Percentiles rank a stretch among this genome's conserved stretches.
These are phyloP conservation scores for Fusarium sp. DNA, from an alignment of 2,329 filamentous ascomycete species.

Conservation along the genomic window DNA sequence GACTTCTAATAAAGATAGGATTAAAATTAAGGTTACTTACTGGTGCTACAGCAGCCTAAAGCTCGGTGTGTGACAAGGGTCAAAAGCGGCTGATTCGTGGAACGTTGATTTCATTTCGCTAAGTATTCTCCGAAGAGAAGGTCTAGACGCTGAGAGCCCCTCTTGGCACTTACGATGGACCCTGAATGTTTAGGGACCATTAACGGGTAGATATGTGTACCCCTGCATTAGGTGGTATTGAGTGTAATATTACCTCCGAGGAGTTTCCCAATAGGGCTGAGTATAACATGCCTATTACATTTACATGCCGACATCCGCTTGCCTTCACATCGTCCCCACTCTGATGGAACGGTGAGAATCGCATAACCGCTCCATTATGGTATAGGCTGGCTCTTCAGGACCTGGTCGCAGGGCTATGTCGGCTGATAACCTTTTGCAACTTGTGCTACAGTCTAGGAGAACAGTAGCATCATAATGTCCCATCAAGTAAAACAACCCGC, in stretches of 20 bases:
- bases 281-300: not conserved
- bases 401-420: not conserved
- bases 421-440: not conserved
- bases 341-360: not conserved
- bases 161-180: no score
- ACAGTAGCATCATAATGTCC: not conserved
- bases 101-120: no score
- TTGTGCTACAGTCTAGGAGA: not conserved
- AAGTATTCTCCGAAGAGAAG: no score
- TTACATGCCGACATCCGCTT: not conserved
- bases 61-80: no score
- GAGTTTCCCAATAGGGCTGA: slow-evolving; percentile 1
- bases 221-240: slow-evolving; percentile 4
- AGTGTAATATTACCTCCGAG: not conserved
- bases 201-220: not conserved
- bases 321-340: not conserved
- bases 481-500: not conserved
- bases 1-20: not conserved
- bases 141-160: no score
- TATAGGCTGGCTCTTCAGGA: not conserved
- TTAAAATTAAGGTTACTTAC: slow-evolving; percentile 4
- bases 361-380: not conserved
- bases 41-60: not conserved
- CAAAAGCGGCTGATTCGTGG: no score
- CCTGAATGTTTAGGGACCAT: no score